Percentiles rank a stretch among this genome's conserved stretches.
Evolutionary conservation across 108 stramenopile genomes (phyloP).

Genomic region (Tribonema minus): DNA sequence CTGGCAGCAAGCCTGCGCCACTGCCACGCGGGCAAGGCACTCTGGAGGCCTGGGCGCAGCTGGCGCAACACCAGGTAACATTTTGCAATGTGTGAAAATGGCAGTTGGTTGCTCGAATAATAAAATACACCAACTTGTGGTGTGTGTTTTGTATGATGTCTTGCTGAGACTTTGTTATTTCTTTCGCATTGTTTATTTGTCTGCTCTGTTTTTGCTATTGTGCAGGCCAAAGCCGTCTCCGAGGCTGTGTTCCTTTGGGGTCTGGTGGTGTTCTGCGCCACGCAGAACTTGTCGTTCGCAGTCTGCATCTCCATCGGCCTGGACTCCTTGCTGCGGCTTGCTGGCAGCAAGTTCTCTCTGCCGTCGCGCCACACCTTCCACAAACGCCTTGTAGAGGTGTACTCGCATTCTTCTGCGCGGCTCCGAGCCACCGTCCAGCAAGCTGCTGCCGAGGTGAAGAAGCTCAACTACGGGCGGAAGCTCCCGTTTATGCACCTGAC

Average conservation of each 20-base stretch:
- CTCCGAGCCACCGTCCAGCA: not conserved
- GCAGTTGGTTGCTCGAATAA: no score
- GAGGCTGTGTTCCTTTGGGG: not conserved
- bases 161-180: no score
- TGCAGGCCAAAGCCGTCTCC: no score
- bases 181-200: no score
- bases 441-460: not conserved
- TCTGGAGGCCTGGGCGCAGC: no score
- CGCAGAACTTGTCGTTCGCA: not conserved
- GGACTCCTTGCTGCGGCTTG: not conserved
- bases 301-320: not conserved
- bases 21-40: not conserved
- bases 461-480: not conserved
- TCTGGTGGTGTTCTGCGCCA: not conserved
- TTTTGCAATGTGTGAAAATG: no score
- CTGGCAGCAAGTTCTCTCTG: not conserved
- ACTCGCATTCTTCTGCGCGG: not conserved
- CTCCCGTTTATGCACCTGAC: not conserved
- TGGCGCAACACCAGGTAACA: no score
- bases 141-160: no score
- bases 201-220: no score
- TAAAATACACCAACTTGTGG: no score
- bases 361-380: not conserved
- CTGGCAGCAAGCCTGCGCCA: not conserved
- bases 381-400: not conserved